Percentiles rank a stretch among this genome's conserved stretches.
Evolutionary conservation across 2,329 filamentous ascomycete species (phyloP).

Genomic region (Rutstroemia sp.): DNA sequence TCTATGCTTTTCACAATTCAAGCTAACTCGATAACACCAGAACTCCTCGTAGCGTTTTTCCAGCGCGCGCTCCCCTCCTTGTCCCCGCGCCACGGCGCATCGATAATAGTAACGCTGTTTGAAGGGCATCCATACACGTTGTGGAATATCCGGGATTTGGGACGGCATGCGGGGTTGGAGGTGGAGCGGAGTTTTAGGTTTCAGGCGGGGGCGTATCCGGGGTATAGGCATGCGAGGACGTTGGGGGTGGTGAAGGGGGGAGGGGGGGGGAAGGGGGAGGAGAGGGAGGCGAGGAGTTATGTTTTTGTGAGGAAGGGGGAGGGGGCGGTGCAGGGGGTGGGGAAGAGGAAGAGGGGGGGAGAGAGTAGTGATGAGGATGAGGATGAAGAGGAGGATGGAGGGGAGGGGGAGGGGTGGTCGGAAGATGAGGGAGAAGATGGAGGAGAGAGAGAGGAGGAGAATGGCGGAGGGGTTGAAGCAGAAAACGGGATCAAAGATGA

Average conservation of each 20-base stretch:
- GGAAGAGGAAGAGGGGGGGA: conserved; percentile 22
- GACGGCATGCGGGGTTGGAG: conserved; percentile 64
- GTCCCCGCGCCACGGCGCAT: conserved; percentile 40
- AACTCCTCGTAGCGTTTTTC: conserved; percentile 66
- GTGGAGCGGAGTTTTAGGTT: conserved; percentile 67
- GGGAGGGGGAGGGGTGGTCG: conserved; percentile 24
- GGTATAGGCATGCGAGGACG: conserved; percentile 67
- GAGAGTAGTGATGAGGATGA: conserved; percentile 18
- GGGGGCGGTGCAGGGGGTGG: conserved; percentile 17
- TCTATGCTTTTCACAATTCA: too few species aligned
- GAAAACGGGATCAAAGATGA: neutral
- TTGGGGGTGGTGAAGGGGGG: conserved; percentile 53
- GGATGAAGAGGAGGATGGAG: conserved; percentile 21
- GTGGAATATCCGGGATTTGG: conserved; percentile 90
- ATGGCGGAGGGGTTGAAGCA: conserved; percentile 19
- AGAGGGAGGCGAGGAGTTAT: conserved; percentile 49
- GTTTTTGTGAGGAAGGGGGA: conserved; percentile 56
- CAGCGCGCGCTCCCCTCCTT: conserved; percentile 44
- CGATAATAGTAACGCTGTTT: conserved; percentile 78
- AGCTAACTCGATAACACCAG: conserved; percentile 26
- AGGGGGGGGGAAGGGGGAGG: conserved; percentile 44
- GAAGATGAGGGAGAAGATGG: conserved; percentile 29
- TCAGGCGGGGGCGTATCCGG: conserved; percentile 58
- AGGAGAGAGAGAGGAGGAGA: conserved; percentile 25
- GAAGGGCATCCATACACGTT: conserved; percentile 91